Percentiles rank a stretch among this genome's conserved stretches.
Conservation (phyloP, 2,329 filamentous ascomycete genomes). For the Xylariaceae sp. region DNA sequence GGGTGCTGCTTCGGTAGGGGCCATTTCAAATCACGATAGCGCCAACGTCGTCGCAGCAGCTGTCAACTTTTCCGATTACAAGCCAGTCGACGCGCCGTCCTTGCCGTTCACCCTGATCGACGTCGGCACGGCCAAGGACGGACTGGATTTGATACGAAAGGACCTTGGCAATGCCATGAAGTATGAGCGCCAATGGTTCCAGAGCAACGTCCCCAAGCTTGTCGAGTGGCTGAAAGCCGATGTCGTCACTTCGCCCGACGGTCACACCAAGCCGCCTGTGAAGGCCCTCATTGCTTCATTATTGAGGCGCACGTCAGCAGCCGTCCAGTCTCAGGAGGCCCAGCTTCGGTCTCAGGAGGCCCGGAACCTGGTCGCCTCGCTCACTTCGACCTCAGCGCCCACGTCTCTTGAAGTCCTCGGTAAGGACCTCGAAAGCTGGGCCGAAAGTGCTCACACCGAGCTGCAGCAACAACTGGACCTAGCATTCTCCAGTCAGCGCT, state of each 20-base stretch:
- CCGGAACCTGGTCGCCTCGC: conserved; percentile 25
- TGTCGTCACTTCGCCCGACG: conserved; percentile 29
- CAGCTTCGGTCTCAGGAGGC: conserved; percentile 13
- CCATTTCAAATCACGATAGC: conserved; percentile 32
- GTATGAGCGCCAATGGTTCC: conserved; percentile 68
- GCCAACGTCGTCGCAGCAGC: conserved; percentile 42
- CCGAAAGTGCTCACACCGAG: conserved; percentile 73
- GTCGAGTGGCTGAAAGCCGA: conserved; percentile 57
- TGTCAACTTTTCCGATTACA: conserved; percentile 47
- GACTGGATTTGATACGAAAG: conserved; percentile 59
- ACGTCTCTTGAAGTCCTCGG: conserved; percentile 44
- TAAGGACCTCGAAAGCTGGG: conserved; percentile 59
- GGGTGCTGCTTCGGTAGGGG: conserved; percentile 51
- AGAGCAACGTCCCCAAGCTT: conserved; percentile 60
- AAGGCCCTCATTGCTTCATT: conserved; percentile 60
- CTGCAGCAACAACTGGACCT: conserved; percentile 71
- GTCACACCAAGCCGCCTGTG: conserved; percentile 57
- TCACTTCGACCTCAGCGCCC: conserved; percentile 24
- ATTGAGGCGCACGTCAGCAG: conserved; percentile 44
- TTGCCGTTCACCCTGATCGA: conserved; percentile 54
- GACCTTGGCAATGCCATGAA: conserved; percentile 61
- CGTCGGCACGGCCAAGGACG: conserved; percentile 51
- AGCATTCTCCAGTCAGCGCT: conserved; percentile 67
- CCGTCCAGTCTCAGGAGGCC: conserved; percentile 46
- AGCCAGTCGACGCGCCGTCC: conserved; percentile 25